Evolutionary conservation across 257 asterid species (phyloP).

Genomic region (Capsicum baccatum): DNA sequence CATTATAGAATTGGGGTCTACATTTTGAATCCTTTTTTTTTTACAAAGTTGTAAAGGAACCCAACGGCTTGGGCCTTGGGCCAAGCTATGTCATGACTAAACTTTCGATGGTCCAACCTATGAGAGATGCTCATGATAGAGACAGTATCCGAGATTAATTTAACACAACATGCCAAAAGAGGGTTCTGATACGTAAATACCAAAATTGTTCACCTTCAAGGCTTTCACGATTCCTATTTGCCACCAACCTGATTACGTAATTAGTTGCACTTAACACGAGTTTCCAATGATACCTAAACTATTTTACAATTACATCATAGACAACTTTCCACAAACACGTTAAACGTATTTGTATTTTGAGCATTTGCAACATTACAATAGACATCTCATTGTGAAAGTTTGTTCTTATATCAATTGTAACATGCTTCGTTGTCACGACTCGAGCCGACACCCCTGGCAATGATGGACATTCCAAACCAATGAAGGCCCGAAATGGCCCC

Average conservation of each 20-base stretch:
- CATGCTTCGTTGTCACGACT: background rate
- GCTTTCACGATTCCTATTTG: background rate
- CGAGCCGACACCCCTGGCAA: too few relatives aligned
- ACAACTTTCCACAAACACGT: conserved; percentile 9
- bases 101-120: background rate
- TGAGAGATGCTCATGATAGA: background rate
- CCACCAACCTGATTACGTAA: background rate
- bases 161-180: conserved; percentile 13
- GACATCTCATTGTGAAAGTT: background rate
- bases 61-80: background rate
- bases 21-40: background rate
- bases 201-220: conserved; percentile 21
- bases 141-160: background rate
- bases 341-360: background rate
- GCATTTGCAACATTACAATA: background rate
- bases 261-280: conserved; percentile 9
- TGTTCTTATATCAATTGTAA: background rate
- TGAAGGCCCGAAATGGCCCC: too few relatives aligned
- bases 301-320: background rate
- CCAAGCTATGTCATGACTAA: background rate
- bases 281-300: background rate
- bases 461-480: too few relatives aligned
- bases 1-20: background rate
- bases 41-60: background rate
- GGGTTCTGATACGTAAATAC: background rate